Evolutionary conservation across 371 early-diverging fungal genomes (phyloP).

Genomic region (Mortierella sp.): DNA sequence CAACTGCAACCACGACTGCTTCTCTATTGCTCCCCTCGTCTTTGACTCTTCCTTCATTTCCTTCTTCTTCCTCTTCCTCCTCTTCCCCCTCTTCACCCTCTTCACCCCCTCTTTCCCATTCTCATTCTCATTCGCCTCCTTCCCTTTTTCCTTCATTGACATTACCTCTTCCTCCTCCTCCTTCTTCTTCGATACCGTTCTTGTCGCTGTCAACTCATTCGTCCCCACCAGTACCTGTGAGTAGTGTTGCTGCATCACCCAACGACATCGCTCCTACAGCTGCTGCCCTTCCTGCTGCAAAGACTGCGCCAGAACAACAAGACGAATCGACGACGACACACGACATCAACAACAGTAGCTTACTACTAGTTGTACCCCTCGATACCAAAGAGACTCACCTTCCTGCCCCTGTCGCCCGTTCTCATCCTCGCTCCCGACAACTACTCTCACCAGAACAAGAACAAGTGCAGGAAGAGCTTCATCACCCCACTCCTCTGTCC

Average conservation of each 20-base stretch:
- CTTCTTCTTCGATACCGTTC: constrained; percentile 13
- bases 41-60: constrained; percentile 10
- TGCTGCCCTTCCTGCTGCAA: background rate
- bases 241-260: background rate
- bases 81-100: constrained; percentile 8
- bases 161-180: constrained; percentile 3
- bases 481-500: background rate
- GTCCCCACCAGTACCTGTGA: constrained; percentile 10
- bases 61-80: constrained; percentile 12
- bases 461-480: background rate
- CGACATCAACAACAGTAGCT: background rate
- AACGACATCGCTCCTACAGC: background rate
- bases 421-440: background rate
- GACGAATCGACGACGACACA: background rate
- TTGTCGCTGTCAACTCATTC: constrained; percentile 59
- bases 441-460: background rate
- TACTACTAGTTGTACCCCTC: background rate
- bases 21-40: constrained; percentile 9
- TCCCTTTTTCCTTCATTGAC: constrained; percentile 8
- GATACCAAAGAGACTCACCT: background rate
- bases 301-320: constrained; percentile 11
- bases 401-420: background rate
- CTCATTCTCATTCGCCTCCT: constrained; percentile 7
- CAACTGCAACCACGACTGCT: constrained; percentile 10
- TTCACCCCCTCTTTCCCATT: background rate